These are phyloP conservation scores for Phytophthora tubulina DNA, from an alignment of 352 stramenopile species.

Conservation along the genomic window DNA sequence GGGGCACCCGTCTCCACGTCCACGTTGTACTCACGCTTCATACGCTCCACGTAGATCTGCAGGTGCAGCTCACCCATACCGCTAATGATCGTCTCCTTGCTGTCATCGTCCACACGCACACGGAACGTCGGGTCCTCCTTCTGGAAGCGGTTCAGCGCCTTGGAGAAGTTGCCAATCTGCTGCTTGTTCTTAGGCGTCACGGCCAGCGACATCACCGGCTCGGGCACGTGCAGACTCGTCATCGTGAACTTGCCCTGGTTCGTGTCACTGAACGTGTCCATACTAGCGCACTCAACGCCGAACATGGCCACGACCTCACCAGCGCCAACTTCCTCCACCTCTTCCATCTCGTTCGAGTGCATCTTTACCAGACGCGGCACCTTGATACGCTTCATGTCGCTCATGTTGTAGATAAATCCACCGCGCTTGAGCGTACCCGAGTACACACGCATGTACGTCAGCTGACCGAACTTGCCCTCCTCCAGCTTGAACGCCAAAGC, in stretches of 20 bases:
- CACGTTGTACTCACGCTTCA: conserved; percentile 98
- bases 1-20: conserved; percentile 93
- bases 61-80: conserved; percentile 99
- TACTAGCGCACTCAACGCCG: conserved; percentile 98
- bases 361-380: conserved; percentile 98
- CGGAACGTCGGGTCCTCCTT: conserved; percentile 99
- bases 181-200: conserved; percentile 96
- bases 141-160: conserved; percentile 96
- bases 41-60: conserved; percentile 99
- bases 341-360: conserved; percentile 99
- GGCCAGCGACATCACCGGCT: conserved; percentile 98
- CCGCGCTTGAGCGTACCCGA: conserved; percentile 87
- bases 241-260: conserved; percentile 93
- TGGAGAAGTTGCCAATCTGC: conserved; percentile 97
- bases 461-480: conserved; percentile 98
- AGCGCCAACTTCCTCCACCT: conserved; percentile 95
- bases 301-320: conserved; percentile 99
- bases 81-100: conserved; percentile 98
- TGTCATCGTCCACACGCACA: conserved; percentile 96
- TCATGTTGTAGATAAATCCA: conserved; percentile 92
- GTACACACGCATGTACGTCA: conserved; percentile 98
- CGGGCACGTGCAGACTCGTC: conserved; percentile 98
- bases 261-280: conserved; percentile 97
- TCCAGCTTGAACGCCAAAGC: conserved; percentile 99
- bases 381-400: conserved; percentile 94